Percentiles rank a stretch among this genome's conserved stretches.
These are phyloP conservation scores for Tubosaeta sp. DNA, from an alignment of 768 basidiomycete genomes.

Conservation along the genomic window DNA sequence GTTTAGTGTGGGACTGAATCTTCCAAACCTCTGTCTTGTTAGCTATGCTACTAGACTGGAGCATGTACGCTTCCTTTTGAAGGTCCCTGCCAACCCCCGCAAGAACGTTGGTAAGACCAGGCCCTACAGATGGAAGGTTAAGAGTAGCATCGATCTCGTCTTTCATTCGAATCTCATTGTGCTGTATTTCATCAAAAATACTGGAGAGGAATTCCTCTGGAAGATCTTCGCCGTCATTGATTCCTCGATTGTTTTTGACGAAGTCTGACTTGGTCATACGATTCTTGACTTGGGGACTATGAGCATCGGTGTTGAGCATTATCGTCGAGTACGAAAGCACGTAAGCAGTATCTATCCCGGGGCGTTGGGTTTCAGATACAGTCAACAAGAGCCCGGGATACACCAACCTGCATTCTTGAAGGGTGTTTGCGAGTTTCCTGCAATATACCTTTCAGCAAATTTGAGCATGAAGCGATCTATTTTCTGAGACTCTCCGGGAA, in stretches of 20 bases:
- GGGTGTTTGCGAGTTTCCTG: conserved; percentile 73
- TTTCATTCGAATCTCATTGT: conserved; percentile 97
- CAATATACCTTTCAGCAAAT: conserved; percentile 95
- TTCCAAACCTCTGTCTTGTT: conserved; percentile 84
- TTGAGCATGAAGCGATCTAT: conserved; percentile 99
- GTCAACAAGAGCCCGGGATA: background rate
- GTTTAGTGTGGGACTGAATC: background rate
- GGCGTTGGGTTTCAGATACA: conserved; percentile 6
- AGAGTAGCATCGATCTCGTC: conserved; percentile 77
- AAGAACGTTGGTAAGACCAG: conserved; percentile 78
- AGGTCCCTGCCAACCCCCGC: conserved; percentile 91
- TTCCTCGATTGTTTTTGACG: conserved; percentile 91
- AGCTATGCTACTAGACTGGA: conserved; percentile 95
- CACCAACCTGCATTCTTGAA: conserved; percentile 91
- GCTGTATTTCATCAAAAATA: conserved; percentile 88
- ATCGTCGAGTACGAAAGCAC: conserved; percentile 94
- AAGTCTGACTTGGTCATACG: conserved; percentile 94
- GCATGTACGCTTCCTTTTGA: conserved; percentile 92
- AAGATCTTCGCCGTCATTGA: conserved; percentile 87
- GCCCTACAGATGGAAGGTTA: conserved; percentile 41
- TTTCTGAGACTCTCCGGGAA: conserved; percentile 97
- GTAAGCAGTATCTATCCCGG: conserved; percentile 78
- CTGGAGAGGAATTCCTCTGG: conserved; percentile 76
- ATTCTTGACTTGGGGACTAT: conserved; percentile 90
- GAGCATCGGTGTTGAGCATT: conserved; percentile 95